These are phyloP conservation scores for Ananas comosus DNA, from an alignment of 176 grass and related monocot species.

Conservation along the genomic window DNA sequence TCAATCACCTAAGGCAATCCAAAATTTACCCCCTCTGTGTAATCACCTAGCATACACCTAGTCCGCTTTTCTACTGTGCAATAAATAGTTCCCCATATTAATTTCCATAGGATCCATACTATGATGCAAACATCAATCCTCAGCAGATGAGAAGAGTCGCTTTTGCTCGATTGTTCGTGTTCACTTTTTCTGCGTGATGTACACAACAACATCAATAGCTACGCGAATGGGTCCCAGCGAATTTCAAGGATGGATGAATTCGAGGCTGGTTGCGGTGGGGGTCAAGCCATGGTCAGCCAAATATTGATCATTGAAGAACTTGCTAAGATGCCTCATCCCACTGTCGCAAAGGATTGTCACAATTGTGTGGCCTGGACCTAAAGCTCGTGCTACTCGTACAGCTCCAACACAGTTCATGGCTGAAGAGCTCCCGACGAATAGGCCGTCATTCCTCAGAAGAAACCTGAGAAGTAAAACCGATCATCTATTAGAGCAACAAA, in stretches of 20 bases:
- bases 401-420: conserved; percentile 96
- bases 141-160: no score
- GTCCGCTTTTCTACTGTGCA: no score
- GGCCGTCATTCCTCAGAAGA: conserved; percentile 83
- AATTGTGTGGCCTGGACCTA: conserved; percentile 89
- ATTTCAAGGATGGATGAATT: conserved; percentile 39
- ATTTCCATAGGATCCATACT: no score
- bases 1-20: no score
- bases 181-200: no score
- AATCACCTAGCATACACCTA: no score
- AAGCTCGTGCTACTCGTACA: conserved; percentile 58
- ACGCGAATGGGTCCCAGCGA: conserved; percentile 5
- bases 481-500: no score
- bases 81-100: no score
- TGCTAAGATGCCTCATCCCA: conserved; percentile 91
- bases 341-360: conserved; percentile 90
- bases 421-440: conserved; percentile 86
- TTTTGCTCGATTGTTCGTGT: no score
- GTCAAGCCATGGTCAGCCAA: conserved; percentile 64
- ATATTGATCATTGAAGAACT: conserved; percentile 89
- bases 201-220: not conserved
- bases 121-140: no score
- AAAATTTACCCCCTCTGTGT: no score
- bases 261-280: conserved; percentile 44
- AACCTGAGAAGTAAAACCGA: conserved; percentile 30